A percentile compares a stretch with the other conserved stretches of the same genome.
Evolutionary conservation across 805 yeast species (phyloP).

Genomic region (Sungouiella blattae): DNA sequence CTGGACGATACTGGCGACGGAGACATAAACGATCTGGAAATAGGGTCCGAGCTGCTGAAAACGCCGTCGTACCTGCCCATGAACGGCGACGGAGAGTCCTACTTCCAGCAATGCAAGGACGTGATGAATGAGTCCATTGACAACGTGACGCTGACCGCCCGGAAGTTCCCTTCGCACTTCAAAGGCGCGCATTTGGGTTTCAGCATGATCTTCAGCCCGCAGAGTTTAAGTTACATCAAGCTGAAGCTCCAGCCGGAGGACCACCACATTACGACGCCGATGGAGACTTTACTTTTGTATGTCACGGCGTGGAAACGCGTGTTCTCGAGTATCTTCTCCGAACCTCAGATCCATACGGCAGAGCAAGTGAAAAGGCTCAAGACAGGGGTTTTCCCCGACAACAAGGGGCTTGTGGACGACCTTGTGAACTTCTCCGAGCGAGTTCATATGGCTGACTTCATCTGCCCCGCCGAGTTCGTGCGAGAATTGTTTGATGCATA

Average conservation of each 20-base stretch:
- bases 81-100: constrained; percentile 1
- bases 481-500: constrained; percentile 22
- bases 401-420: constrained; percentile 20
- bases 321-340: constrained; percentile 10
- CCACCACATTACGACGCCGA: constrained; percentile 10
- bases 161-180: constrained; percentile 4
- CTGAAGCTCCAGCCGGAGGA: constrained; percentile 6
- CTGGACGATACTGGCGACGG: neutral
- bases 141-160: neutral
- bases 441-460: constrained; percentile 19
- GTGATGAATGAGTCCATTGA: constrained; percentile 5
- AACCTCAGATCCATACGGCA: constrained; percentile 9
- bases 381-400: constrained; percentile 17
- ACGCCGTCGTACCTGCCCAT: neutral
- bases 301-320: constrained; percentile 15
- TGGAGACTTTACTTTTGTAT: constrained; percentile 15
- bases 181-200: constrained; percentile 14
- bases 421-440: constrained; percentile 18
- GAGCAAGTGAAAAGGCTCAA: constrained; percentile 8
- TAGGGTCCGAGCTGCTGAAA: neutral
- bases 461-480: constrained; percentile 17
- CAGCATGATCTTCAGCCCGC: constrained; percentile 8
- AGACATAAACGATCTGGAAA: neutral
- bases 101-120: constrained; percentile 9
- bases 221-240: constrained; percentile 7